Base-by-base conservation (phyloP, 2,329 filamentous ascomycete genomes). In the Pyrenophora graminea region DNA sequence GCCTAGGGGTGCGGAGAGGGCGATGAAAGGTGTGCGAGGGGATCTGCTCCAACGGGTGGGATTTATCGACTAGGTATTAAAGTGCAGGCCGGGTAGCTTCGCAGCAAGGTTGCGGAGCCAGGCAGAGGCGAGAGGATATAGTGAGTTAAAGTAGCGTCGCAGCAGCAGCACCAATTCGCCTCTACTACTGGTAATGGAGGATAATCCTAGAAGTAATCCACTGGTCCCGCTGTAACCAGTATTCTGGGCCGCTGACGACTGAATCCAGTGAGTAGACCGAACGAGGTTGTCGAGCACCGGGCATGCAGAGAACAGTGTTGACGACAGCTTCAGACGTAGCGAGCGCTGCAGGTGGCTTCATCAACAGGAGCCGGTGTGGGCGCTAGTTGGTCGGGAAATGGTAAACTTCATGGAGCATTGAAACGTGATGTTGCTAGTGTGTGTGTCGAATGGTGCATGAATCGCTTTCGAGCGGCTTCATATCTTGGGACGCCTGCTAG, bases 41-140 rank as follows among this genome's bases (percentile, higher is more conserved):
- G 66, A 68, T 67, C 63, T 66, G 56, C 62, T 67, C 30, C 66
- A 61, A 68, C 63, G 67, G 67, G 68, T 56, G 61, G 62, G 63
- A 67, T 68, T 62, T 67, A 60, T 56, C 62, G 65, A 69, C 67
- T 59, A 59, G 67, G 55, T 62, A 54, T 55, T 63, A 68, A 62
- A 68, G 64, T 68, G 66, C 61, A 55, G 43, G 41, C 40, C 41
- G 47, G 38, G 39, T 41, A 44, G 43, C 47, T 40, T 51, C 23
- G 62, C 27, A 58, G 57, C 58, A 40, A 56, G 60, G 63, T 67
- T 58, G 64, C 62, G 64, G 59, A 63, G 55, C 60, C 66, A 63
- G 63, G 61, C 62, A 63, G 53, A 57, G 64, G 58, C 56, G 60
- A 66, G 56, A 62, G 59, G 62, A 64, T 67, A 65, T 66, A 65